A percentile compares a stretch with the other conserved stretches of the same genome.
These are phyloP conservation scores for Pisolithus orientalis DNA, from an alignment of 768 basidiomycete genomes.

Conservation along the genomic window DNA sequence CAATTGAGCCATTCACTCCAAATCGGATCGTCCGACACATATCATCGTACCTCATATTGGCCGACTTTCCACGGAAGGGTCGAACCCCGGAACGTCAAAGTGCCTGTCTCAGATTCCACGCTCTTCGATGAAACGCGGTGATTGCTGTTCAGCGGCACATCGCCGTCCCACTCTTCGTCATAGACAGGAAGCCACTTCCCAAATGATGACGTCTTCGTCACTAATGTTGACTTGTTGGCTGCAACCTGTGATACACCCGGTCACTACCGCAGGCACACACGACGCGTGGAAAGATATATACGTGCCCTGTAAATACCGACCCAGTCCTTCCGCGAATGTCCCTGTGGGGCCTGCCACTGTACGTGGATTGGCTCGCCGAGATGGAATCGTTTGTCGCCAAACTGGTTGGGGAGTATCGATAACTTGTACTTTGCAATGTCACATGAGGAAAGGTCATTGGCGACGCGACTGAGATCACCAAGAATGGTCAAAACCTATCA, in stretches of 20 bases:
- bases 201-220: constrained; percentile 79
- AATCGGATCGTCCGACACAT: background rate
- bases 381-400: constrained; percentile 61
- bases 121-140: constrained; percentile 29
- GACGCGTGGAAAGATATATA: background rate
- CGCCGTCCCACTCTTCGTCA: constrained; percentile 90
- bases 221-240: constrained; percentile 74
- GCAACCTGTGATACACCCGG: constrained; percentile 49
- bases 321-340: constrained; percentile 92
- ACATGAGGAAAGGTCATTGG: constrained; percentile 72
- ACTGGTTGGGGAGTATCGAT: constrained; percentile 46
- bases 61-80: constrained; percentile 84
- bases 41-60: constrained; percentile 57
- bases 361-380: constrained; percentile 87
- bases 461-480: constrained; percentile 53
- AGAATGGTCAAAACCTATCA: background rate
- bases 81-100: constrained; percentile 69
- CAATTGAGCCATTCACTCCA: background rate
- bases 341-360: constrained; percentile 79
- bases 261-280: background rate
- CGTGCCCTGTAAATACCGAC: constrained; percentile 84
- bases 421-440: constrained; percentile 79
- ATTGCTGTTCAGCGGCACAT: constrained; percentile 53
- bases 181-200: constrained; percentile 94
- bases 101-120: constrained; percentile 50